Evolutionary conservation across 345 rosid species (phyloP).

Genomic region (Sonneratia alba): DNA sequence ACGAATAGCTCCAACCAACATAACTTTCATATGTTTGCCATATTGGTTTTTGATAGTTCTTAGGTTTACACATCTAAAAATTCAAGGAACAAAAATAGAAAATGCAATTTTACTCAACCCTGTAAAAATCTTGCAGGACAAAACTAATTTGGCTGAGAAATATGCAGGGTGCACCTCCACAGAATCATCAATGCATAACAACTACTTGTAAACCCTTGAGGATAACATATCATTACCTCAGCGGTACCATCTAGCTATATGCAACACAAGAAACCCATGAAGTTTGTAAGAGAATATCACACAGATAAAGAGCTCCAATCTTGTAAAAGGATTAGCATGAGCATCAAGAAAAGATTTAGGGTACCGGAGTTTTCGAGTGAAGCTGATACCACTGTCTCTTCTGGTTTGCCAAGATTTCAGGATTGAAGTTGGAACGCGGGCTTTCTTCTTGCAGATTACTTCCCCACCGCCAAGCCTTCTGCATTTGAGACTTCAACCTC

Average conservation of each 20-base stretch:
- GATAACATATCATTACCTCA: neutral
- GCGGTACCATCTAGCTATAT: neutral
- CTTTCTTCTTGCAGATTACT: slow-evolving; percentile 40
- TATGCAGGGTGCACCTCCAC: neutral
- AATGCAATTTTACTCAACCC: neutral
- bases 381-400: slow-evolving; percentile 97
- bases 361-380: slow-evolving; percentile 73
- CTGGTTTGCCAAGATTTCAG: slow-evolving; percentile 90
- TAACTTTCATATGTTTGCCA: neutral
- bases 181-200: neutral
- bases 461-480: slow-evolving; percentile 84
- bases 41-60: neutral
- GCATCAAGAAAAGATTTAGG: slow-evolving; percentile 4
- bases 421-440: slow-evolving; percentile 52
- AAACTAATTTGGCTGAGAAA: neutral
- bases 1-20: neutral
- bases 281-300: neutral
- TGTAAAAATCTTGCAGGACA: neutral
- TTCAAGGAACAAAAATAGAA: neutral
- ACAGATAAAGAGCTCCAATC: neutral
- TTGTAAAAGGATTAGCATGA: slow-evolving; percentile 6
- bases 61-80: neutral
- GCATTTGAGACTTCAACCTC: slow-evolving; percentile 64
- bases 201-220: neutral
- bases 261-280: neutral